Percentiles rank a stretch among this genome's conserved stretches.
phyloP scores from a whole-genome alignment of 139 green algal genomes.

The Chlamydomonas incerta region DNA sequence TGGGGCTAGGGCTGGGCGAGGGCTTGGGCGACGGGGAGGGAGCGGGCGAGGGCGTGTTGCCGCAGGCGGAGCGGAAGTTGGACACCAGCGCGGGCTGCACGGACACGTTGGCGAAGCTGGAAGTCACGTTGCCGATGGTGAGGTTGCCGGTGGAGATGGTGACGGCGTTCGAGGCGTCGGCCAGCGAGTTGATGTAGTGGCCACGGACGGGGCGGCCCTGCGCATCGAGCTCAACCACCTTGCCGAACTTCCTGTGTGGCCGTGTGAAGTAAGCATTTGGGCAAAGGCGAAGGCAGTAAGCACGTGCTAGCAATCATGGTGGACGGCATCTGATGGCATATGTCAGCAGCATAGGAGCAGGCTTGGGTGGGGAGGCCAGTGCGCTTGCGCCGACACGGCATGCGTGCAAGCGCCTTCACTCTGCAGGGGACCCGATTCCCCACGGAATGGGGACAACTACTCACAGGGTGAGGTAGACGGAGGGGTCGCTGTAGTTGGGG shows the following conservation, averaged over 20 bases:
- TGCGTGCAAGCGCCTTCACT: no score
- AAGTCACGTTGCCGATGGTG: neutral
- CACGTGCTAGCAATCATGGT: no score
- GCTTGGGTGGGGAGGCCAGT: no score
- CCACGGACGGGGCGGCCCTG: neutral
- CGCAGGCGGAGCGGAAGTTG: neutral
- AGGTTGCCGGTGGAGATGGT: neutral
- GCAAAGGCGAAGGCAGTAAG: no score
- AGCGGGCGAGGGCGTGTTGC: neutral
- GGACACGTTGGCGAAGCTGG: neutral
- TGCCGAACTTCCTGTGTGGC: neutral
- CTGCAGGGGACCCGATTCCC: no score
- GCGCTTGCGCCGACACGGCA: no score
- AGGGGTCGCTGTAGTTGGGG: constrained; percentile 29
- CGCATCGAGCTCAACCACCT: neutral
- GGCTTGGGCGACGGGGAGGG: neutral
- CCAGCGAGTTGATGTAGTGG: neutral
- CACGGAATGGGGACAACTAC: neutral
- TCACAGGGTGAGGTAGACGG: constrained; percentile 11
- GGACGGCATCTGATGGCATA: no score
- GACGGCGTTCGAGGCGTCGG: neutral
- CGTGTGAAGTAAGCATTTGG: no score
- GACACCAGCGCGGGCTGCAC: neutral
- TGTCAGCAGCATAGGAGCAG: no score
- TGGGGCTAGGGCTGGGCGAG: no score